These are phyloP conservation scores for Xylaria grammica DNA, from an alignment of 495 filamentous ascomycete genomes.

Conservation along the genomic window DNA sequence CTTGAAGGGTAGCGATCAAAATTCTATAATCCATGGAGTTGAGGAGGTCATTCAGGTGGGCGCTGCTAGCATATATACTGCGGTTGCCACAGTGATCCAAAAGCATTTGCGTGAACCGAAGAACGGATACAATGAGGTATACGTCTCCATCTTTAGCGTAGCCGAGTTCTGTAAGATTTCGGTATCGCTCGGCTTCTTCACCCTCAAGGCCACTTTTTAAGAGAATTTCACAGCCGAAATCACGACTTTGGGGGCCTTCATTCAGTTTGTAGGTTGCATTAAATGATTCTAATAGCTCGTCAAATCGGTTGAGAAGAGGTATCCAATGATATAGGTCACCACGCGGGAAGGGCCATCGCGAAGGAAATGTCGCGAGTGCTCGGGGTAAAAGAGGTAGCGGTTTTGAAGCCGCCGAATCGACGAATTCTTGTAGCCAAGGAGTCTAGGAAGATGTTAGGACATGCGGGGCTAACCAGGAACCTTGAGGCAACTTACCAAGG, in stretches of 20 bases:
- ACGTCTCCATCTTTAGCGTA: conserved; percentile 77
- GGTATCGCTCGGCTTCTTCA: conserved; percentile 46
- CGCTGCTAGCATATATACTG: conserved; percentile 92
- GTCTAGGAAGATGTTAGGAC: conserved; percentile 62
- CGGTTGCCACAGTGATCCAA: conserved; percentile 96
- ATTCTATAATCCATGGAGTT: conserved; percentile 83
- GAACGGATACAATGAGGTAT: conserved; percentile 75
- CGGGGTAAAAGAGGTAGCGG: conserved; percentile 76
- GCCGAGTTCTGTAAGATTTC: conserved; percentile 60
- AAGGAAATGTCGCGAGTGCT: conserved; percentile 79
- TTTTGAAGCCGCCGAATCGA: conserved; percentile 67
- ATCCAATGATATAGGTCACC: conserved; percentile 99
- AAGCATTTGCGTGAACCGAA: conserved; percentile 84
- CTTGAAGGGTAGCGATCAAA: conserved; percentile 72
- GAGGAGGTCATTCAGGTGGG: conserved; percentile 81
- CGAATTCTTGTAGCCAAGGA: conserved; percentile 80
- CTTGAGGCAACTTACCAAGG: conserved; percentile 68
- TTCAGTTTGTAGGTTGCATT: conserved; percentile 81
- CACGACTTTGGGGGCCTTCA: conserved; percentile 77
- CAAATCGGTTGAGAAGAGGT: conserved; percentile 90
- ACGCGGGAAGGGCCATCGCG: conserved; percentile 92
- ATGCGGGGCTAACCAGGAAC: conserved; percentile 30
- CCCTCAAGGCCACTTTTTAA: conserved; percentile 47
- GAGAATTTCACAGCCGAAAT: conserved; percentile 70
- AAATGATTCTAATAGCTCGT: conserved; percentile 81